Conservation (phyloP, 371 early-diverging fungal species). For the Mucor saturninus region DNA sequence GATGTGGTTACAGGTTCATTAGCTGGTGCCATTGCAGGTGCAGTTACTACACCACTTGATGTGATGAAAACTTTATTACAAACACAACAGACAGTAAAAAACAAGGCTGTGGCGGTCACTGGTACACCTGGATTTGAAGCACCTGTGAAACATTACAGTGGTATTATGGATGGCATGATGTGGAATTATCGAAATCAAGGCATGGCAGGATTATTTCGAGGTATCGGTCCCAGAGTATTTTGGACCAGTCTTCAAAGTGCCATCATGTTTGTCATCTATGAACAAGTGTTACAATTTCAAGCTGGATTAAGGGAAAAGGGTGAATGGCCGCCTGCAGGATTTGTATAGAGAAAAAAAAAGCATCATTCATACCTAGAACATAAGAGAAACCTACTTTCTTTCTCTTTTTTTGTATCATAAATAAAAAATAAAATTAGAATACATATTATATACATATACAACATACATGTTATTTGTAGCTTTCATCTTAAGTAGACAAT, state of each 20-base stretch:
- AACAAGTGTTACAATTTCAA: constrained; percentile 61
- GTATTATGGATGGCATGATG: constrained; percentile 66
- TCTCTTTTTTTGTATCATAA: too few relatives aligned
- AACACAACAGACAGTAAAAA: constrained; percentile 52
- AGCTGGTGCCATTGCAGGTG: constrained; percentile 74
- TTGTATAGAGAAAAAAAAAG: background rate
- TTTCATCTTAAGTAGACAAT: too few relatives aligned
- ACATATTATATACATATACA: too few relatives aligned
- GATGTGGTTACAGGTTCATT: constrained; percentile 66
- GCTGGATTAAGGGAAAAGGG: constrained; percentile 35
- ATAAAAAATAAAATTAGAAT: too few relatives aligned
- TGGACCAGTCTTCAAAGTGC: constrained; percentile 74
- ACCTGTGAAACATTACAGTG: constrained; percentile 59
- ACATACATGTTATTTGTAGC: too few relatives aligned
- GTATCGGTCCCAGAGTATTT: constrained; percentile 68
- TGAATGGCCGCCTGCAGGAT: constrained; percentile 47
- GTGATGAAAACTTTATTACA: constrained; percentile 73
- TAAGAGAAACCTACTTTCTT: too few relatives aligned
- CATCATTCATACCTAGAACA: constrained; percentile 8
- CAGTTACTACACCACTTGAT: constrained; percentile 72
- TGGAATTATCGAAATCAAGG: constrained; percentile 70
- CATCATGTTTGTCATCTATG: constrained; percentile 74
- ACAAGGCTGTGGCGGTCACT: constrained; percentile 19
- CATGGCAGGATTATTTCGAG: constrained; percentile 65
- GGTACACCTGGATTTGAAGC: constrained; percentile 6